phyloP scores from a whole-genome alignment of 805 yeast species.

The Wickerhamiella siamensis region DNA sequence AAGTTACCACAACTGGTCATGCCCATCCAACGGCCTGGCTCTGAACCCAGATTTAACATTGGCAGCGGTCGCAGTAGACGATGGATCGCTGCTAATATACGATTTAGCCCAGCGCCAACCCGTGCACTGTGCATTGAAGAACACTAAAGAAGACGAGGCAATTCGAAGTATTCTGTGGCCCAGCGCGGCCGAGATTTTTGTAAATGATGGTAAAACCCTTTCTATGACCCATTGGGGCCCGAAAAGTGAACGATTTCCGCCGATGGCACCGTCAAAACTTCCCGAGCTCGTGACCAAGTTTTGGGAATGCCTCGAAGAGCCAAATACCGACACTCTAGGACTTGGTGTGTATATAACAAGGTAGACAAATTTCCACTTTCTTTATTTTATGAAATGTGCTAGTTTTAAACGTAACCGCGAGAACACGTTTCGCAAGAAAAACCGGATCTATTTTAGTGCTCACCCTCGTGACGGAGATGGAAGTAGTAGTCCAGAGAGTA shows the following conservation, averaged over 20 bases:
- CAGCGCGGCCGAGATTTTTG: not conserved
- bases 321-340: not conserved
- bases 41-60: slow-evolving; percentile 1
- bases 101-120: slow-evolving; percentile 4
- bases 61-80: slow-evolving; percentile 12
- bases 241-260: not conserved
- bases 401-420: not conserved
- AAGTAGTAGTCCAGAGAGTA: slow-evolving; percentile 87
- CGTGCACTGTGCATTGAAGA: not conserved
- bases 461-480: slow-evolving; percentile 38
- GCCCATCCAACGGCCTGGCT: slow-evolving; percentile 10
- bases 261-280: not conserved
- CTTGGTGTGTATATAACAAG: not conserved
- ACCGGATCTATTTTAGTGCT: slow-evolving; percentile 10
- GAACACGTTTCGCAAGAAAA: not conserved
- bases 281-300: not conserved
- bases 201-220: not conserved
- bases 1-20: slow-evolving; percentile 13
- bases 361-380: not conserved
- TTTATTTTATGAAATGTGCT: not conserved
- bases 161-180: not conserved
- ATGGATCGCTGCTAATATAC: slow-evolving; percentile 5
- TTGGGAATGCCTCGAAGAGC: not conserved
- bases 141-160: not conserved
- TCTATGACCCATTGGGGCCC: not conserved